Evolutionary conservation across 441 rosid genomes (phyloP).

Genomic region (Euphorbia schlechtendalii): DNA sequence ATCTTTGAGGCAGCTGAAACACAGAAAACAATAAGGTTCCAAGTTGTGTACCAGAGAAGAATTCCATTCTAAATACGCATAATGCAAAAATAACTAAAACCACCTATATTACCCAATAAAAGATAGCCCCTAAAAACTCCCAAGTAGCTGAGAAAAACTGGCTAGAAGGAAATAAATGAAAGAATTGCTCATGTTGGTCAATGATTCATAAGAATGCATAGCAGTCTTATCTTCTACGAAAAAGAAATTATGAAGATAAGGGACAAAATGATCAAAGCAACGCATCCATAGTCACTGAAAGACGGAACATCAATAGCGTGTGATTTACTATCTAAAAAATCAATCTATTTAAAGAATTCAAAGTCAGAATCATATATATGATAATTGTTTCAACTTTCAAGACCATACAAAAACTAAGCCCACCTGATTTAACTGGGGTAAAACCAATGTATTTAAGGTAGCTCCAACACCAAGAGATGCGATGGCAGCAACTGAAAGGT

Average conservation of each 20-base stretch:
- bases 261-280: no score
- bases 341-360: background rate
- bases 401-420: conserved; percentile 10
- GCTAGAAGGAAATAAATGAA: no score
- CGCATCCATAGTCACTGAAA: background rate
- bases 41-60: conserved; percentile 13
- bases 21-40: conserved; percentile 18
- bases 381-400: background rate
- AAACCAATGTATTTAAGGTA: conserved; percentile 51
- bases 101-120: no score
- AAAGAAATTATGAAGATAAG: no score
- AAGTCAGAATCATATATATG: background rate
- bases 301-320: background rate
- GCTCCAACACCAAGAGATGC: conserved; percentile 70
- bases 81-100: background rate
- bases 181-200: no score
- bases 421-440: conserved; percentile 71
- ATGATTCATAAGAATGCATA: no score
- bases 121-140: no score
- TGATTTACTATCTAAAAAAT: background rate
- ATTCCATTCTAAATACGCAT: background rate
- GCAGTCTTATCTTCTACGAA: no score
- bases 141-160: no score
- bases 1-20: conserved; percentile 77
- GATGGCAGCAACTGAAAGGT: conserved; percentile 66